Evolutionary conservation across 2,329 filamentous ascomycete species (phyloP), one percentile per base, ranked within the genome.

Genomic region (Paecilomyces fulvus): DNA sequence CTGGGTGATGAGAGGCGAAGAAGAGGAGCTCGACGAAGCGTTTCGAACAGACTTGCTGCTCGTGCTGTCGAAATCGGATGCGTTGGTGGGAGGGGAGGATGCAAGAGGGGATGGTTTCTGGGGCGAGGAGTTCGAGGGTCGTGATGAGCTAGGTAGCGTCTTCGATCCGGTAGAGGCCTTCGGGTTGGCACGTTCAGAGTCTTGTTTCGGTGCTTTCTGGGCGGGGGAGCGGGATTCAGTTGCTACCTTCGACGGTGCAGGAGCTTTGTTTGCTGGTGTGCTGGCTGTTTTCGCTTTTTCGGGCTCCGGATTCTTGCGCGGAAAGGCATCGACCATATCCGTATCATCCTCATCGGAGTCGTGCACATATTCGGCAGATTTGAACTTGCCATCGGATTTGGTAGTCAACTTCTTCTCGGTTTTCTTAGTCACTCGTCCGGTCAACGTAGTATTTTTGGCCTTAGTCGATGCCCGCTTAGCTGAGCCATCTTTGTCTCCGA

Each of bases 91-190:
- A 21, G 82, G 81, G 2, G 83, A 84, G 6, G 81, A 82, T 9
- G 80, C 82, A 10, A 85, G 77, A 11, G 82, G 83, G 14, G 83
- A 85, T 2, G 82, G 82, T 54, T 85, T 85, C 64, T 79, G 80
- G 1, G 83, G 81, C 48, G 81, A 83, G 58, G 75, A 74, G 52
- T 63, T 70, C 53, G 65, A 67, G 66, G 63, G 67, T 60, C 65
- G 74, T 56, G 67, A 75, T 56, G 66, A 75, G 69, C 67, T 63
- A 21, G 68, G 60, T 14, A 68, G 65, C 48, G 70, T 65, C 57
- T 74, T 72, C 12, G 68, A 65, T 33, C 72, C 65, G 31, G 53
- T 66, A 64, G 23, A 64, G 54, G 63, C 37, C 51, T 67, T 67
- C 23, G 64, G 28, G 51, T 67, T 68, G 54, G 63, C 51, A 20